Base-by-base conservation (phyloP, 2,329 filamentous ascomycete genomes). In the Pseudocercospora eumusae region DNA sequence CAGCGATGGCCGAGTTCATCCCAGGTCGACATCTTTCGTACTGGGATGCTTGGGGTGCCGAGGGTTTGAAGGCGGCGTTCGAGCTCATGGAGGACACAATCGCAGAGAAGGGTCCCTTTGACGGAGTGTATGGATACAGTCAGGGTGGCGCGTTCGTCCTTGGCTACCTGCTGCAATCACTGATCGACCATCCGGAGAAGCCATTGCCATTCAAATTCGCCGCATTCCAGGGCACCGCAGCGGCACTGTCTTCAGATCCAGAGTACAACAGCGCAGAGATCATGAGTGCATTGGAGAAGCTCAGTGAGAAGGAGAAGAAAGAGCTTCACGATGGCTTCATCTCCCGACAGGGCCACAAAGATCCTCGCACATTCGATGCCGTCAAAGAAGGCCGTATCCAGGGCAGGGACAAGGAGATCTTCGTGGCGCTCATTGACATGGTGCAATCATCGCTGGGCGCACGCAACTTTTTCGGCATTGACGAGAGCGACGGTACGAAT, bases 121-220 rank as follows among this genome's bases (percentile, higher is more conserved):
- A 93, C 70, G 92, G 88, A 7, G 87, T 93, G 0, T 79, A 93
- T 25, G 92, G 92, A 0, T 96, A 96, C 78, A 90, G 86, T 63
- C 92, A 96, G 77, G 92, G 92, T 21, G 92, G 84, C 7, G 88
- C 87, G 3, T 47, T 47, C 44, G 44, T 47, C 7, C 44, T 47
- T 18, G 44, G 55, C 55, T 57, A 57, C 42, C 25, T 40, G 20
- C 55, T 57, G 5, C 55, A 57, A 20, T 10, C 15, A 13, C 20
- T 57, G 13, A 57, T 57, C 55, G 55, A 57, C 20, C 55, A 44
- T 15, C 55, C 55, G 3, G 55, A 44, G 2, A 44, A 44, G 36
- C 55, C 55, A 23, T 23, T 57, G 27, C 55, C 55, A 44, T 57
- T 57, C 55, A 57, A 57, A 13, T 57, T 57, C 40, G 55, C 18